Base-by-base conservation (phyloP, 768 basidiomycete genomes). In the Lactarius psammicola region DNA sequence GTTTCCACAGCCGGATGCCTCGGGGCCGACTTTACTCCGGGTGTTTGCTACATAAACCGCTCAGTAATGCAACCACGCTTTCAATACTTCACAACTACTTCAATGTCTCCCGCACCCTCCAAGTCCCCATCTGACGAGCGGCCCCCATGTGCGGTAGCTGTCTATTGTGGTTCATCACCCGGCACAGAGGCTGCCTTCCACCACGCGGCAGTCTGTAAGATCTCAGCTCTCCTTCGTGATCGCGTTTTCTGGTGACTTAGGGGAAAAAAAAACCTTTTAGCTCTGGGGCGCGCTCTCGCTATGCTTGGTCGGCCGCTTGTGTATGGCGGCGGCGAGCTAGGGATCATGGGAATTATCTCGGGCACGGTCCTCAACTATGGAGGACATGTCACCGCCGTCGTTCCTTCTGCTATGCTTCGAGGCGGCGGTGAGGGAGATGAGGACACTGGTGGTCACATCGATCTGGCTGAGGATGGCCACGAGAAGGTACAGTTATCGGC, bases 271-370 rank as follows among this genome's bases (percentile, higher is more conserved):
- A 53, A 0, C 17, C 1, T 28, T 59, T 30, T 40, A 90, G 91
- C 92, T 26, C 72, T 97, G 15, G 95, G 92, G 44, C 75, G 78
- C 54, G 91, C 94, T 0, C 77, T 96, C 31, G 92, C 86, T 3
- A 75, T 75, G 9, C 76, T 81, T 18, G 78, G 82, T 0, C 80
- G 87, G 3, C 83, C 86, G 4, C 80, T 97, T 17, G 83, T 98
- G 2, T 98, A 97, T 73, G 95, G 95, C 2, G 95, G 95, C 8
- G 95, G 94, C 0, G 80, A 81, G 23, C 80, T 81, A 51, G 95
- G 95, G 1, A 81, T 96, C 68, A 97, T 97, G 95, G 95, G 95
- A 67, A 75, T 84, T 55, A 86, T 95, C 10, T 90, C 92, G 0
- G 77, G 80, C 15, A 77, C 89, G 0, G 88, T 83, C 0, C 78